Evolutionary conservation across 257 asterid genomes (phyloP).

Genomic region (Petrea volubilis): DNA sequence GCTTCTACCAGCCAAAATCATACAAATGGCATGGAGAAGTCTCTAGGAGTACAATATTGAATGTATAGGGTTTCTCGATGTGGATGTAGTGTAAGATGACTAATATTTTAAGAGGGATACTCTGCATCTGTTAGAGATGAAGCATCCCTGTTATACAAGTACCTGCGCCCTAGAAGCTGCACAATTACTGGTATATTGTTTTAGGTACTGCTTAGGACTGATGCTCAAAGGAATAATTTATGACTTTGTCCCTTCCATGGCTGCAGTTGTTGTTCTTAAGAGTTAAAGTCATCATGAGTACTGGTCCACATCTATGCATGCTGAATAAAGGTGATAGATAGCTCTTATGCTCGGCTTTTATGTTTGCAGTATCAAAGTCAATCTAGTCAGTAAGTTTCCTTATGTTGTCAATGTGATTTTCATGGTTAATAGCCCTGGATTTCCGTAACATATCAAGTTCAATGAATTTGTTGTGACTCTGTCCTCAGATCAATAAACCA

Average conservation of each 20-base stretch:
- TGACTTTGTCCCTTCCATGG: neutral
- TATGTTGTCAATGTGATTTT: neutral
- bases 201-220: conserved; percentile 2
- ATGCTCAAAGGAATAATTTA: neutral
- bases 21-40: conserved; percentile 1
- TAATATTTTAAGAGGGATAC: neutral
- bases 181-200: neutral
- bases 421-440: neutral
- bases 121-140: conserved; percentile 1
- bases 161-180: conserved; percentile 8
- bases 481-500: conserved; percentile 3
- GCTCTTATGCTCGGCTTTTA: conserved; percentile 7
- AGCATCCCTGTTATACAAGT: conserved; percentile 5
- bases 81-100: conserved; percentile 1
- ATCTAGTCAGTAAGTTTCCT: neutral
- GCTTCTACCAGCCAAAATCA: neutral
- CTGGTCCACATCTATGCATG: neutral
- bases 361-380: neutral
- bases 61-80: neutral
- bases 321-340: conserved; percentile 1
- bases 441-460: neutral
- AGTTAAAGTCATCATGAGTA: neutral
- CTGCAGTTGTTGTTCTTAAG: neutral
- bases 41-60: conserved; percentile 3
- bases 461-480: neutral